A percentile compares a stretch with the other conserved stretches of the same genome.
Conservation (phyloP, 257 asterid species). For the Salvia miltiorrhiza region DNA sequence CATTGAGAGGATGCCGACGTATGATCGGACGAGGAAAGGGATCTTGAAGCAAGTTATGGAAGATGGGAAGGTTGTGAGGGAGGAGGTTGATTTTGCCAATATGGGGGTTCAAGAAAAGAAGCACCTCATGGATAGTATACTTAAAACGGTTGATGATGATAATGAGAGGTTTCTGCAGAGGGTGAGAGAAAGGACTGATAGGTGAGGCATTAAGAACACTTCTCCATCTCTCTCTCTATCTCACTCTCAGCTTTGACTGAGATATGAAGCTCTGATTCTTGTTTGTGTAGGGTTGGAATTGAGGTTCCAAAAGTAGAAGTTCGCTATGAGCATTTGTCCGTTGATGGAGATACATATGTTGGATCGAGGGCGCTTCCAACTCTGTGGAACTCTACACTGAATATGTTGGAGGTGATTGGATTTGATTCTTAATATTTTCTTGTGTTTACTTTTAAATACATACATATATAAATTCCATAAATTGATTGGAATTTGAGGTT, state of each 20-base stretch:
- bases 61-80: slow-evolving; percentile 59
- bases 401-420: slow-evolving; percentile 62
- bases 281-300: slow-evolving; percentile 61
- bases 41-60: slow-evolving; percentile 63
- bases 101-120: slow-evolving; percentile 61
- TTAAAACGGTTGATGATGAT: slow-evolving; percentile 84
- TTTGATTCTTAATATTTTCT: background rate
- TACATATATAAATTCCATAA: too few relatives aligned
- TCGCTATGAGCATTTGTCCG: slow-evolving; percentile 62
- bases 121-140: slow-evolving; percentile 57
- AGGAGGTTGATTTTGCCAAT: slow-evolving; percentile 67
- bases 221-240: background rate
- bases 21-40: slow-evolving; percentile 79
- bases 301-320: slow-evolving; percentile 85
- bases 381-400: slow-evolving; percentile 64
- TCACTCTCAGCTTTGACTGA: background rate
- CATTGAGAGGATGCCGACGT: slow-evolving; percentile 87
- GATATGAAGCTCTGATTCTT: background rate
- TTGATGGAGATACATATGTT: slow-evolving; percentile 71
- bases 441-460: too few relatives aligned
- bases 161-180: slow-evolving; percentile 79
- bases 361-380: slow-evolving; percentile 97
- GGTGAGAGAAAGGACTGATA: slow-evolving; percentile 77
- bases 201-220: slow-evolving; percentile 51
- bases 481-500: too few relatives aligned